Percentiles rank a stretch among this genome's conserved stretches.
Evolutionary conservation across 305 asterid genomes (phyloP).

Genomic region (Fraxinus sp.): DNA sequence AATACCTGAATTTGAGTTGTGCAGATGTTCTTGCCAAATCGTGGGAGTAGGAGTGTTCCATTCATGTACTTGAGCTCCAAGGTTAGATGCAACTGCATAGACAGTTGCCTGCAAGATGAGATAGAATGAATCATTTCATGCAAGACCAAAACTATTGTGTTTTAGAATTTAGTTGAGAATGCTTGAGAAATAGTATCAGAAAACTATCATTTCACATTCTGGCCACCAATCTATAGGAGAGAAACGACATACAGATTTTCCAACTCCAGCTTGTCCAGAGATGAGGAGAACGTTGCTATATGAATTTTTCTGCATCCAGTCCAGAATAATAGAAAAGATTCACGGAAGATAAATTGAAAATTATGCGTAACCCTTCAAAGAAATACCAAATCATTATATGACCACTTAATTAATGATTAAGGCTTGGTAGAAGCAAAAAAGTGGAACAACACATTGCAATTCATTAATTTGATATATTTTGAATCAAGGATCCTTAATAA

Average conservation of each 20-base stretch:
- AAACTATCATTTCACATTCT: constrained; percentile 8
- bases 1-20: constrained; percentile 72
- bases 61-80: constrained; percentile 73
- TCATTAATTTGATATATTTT: neutral
- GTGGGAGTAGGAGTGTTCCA: constrained; percentile 95
- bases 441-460: neutral
- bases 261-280: constrained; percentile 92
- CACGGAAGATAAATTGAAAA: neutral
- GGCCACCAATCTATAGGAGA: constrained; percentile 14
- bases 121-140: constrained; percentile 21
- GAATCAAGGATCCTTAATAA: neutral
- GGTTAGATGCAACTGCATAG: constrained; percentile 68
- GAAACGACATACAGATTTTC: constrained; percentile 76
- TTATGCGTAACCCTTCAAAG: constrained; percentile 3
- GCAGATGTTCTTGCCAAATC: constrained; percentile 87
- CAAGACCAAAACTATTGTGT: neutral
- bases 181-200: neutral
- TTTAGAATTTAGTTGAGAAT: neutral
- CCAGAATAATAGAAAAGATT: constrained; percentile 24
- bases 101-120: constrained; percentile 62
- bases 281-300: constrained; percentile 59
- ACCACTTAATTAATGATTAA: neutral
- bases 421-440: neutral
- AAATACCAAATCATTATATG: constrained; percentile 2
- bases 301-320: constrained; percentile 47